Conservation (phyloP, 148 eudicot genomes). For the Silene latifolia region DNA sequence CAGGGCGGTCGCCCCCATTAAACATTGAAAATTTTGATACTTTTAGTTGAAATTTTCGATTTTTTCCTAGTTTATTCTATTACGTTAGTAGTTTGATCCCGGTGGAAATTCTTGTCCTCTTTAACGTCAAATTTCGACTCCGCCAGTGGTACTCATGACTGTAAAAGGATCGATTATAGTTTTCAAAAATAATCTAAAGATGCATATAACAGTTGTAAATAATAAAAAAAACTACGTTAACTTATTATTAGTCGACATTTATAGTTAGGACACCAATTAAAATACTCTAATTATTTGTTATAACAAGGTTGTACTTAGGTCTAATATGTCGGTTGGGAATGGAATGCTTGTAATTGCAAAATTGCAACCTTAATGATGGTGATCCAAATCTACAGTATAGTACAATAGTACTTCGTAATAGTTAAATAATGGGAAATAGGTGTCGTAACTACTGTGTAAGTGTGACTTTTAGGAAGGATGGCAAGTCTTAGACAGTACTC, state of each 20-base stretch:
- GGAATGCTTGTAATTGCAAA: not conserved
- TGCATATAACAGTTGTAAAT: not conserved
- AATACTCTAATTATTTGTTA: not conserved
- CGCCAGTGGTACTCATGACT: too few relatives aligned
- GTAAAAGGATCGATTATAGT: too few relatives aligned
- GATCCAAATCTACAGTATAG: not conserved
- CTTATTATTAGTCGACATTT: not conserved
- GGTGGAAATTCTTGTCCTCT: too few relatives aligned
- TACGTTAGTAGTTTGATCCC: too few relatives aligned
- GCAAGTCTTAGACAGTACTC: not conserved
- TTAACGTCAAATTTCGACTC: too few relatives aligned
- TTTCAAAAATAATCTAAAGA: too few relatives aligned
- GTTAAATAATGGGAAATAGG: not conserved
- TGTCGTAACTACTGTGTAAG: not conserved
- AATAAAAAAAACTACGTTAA: not conserved
- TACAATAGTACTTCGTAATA: not conserved
- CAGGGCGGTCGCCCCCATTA: too few relatives aligned
- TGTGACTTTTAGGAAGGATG: not conserved
- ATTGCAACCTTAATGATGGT: not conserved
- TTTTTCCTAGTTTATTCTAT: too few relatives aligned
- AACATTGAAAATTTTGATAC: too few relatives aligned
- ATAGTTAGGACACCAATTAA: not conserved
- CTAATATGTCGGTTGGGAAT: not conserved
- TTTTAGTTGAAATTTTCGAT: too few relatives aligned
- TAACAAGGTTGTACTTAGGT: not conserved